Evolutionary conservation across 2,329 filamentous ascomycete species (phyloP).

Genomic region (Polychaeton citri): DNA sequence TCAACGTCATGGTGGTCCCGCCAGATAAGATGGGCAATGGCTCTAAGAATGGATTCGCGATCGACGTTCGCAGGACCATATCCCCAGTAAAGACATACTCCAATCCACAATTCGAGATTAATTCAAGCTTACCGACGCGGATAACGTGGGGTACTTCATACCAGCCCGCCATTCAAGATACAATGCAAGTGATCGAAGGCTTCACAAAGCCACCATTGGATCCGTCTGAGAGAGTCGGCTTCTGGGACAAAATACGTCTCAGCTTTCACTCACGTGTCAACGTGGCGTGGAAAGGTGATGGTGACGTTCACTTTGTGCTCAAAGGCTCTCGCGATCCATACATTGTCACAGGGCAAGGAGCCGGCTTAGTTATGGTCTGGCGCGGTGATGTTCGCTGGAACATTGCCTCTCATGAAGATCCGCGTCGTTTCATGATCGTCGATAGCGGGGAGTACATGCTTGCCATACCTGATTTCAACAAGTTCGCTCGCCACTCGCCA

Average conservation of each 20-base stretch:
- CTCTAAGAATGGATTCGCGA: constrained; percentile 55
- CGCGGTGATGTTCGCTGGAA: constrained; percentile 83
- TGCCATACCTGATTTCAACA: constrained; percentile 84
- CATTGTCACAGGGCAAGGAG: constrained; percentile 78
- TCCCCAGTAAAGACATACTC: constrained; percentile 95
- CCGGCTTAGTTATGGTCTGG: constrained; percentile 98
- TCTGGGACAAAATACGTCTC: constrained; percentile 96
- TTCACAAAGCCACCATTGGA: constrained; percentile 95
- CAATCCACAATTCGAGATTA: constrained; percentile 81
- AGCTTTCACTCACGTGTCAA: constrained; percentile 86
- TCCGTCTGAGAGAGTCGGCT: constrained; percentile 83
- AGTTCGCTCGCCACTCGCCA: constrained; percentile 59
- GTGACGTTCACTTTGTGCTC: constrained; percentile 83
- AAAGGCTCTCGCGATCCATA: constrained; percentile 89
- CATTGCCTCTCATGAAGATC: constrained; percentile 72
- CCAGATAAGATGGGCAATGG: constrained; percentile 45
- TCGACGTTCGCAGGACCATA: constrained; percentile 81
- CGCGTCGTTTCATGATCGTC: constrained; percentile 86
- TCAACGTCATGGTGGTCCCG: constrained; percentile 74
- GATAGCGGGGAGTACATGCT: constrained; percentile 92
- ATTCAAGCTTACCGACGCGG: constrained; percentile 78
- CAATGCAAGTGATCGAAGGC: constrained; percentile 98
- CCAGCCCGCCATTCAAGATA: constrained; percentile 94
- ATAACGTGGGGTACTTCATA: constrained; percentile 98
- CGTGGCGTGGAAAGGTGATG: constrained; percentile 86